phyloP scores from a whole-genome alignment of 2,329 filamentous ascomycete genomes.

The Cytospora leucostoma region DNA sequence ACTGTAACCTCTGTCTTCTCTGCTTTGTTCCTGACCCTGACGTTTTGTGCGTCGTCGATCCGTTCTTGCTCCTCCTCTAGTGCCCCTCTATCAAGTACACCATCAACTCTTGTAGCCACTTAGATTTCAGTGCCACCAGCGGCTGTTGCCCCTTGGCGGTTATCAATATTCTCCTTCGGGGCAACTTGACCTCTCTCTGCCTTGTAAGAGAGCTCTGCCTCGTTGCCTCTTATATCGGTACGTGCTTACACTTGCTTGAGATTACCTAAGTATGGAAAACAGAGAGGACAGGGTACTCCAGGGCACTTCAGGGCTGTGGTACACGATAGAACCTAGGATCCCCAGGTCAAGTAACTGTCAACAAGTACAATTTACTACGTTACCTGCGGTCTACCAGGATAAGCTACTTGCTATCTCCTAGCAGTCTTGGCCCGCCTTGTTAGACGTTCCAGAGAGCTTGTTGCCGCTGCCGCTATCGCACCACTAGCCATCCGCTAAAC shows the following conservation, averaged over 20 bases:
- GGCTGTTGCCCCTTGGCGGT: not conserved
- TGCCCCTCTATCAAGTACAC: not conserved
- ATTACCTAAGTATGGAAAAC: not conserved
- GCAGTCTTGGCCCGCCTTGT: not conserved
- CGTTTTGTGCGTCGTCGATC: constrained; percentile 4
- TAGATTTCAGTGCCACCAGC: not conserved
- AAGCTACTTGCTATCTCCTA: constrained; percentile 10
- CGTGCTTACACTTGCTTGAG: not conserved
- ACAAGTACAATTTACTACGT: not conserved
- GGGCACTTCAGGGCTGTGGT: not conserved
- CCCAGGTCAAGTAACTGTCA: not conserved
- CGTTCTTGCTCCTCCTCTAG: not conserved
- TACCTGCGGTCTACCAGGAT: not conserved
- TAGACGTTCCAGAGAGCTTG: constrained; percentile 5
- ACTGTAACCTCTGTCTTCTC: constrained; percentile 14
- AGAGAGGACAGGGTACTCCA: not conserved
- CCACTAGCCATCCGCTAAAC: constrained; percentile 19
- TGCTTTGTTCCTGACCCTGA: constrained; percentile 14
- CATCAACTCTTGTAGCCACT: not conserved
- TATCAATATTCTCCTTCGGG: too few species aligned
- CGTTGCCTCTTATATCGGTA: not conserved
- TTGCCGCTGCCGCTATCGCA: not conserved
- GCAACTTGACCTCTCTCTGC: not conserved
- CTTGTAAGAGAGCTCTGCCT: not conserved
- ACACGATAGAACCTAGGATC: too few species aligned